These are phyloP conservation scores for Paraphoma chrysanthemicola DNA, from an alignment of 2,329 filamentous ascomycete genomes.

Conservation along the genomic window DNA sequence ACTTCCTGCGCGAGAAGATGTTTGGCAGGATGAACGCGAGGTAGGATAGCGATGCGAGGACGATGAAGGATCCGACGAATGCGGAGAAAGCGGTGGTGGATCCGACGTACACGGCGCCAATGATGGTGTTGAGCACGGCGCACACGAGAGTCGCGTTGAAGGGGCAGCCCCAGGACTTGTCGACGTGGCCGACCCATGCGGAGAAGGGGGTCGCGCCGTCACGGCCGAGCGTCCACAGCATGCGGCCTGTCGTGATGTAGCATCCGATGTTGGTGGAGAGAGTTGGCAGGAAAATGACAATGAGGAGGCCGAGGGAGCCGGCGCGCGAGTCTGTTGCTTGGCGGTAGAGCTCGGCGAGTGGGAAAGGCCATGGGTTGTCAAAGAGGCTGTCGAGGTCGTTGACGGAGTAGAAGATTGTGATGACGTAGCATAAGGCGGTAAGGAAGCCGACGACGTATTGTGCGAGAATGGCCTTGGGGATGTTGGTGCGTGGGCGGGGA, in stretches of 20 bases:
- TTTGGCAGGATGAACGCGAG: constrained; percentile 67
- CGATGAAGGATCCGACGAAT: constrained; percentile 67
- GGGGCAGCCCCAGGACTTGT: constrained; percentile 56
- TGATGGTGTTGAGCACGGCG: constrained; percentile 58
- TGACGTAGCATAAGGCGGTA: constrained; percentile 47
- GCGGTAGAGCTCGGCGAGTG: constrained; percentile 71
- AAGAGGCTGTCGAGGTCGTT: constrained; percentile 64
- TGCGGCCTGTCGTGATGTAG: constrained; percentile 68
- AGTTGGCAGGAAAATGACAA: constrained; percentile 62
- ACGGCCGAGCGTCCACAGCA: constrained; percentile 67
- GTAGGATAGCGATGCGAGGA: constrained; percentile 65
- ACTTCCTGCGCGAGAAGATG: constrained; percentile 45
- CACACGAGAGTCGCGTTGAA: constrained; percentile 63
- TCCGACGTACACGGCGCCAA: constrained; percentile 72
- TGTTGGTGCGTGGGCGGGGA: constrained; percentile 43
- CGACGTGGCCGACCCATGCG: constrained; percentile 56
- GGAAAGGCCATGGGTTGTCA: constrained; percentile 59
- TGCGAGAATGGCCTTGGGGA: constrained; percentile 50
- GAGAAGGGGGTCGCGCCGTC: constrained; percentile 65
- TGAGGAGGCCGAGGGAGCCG: constrained; percentile 53
- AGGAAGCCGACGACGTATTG: constrained; percentile 47
- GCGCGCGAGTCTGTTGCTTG: constrained; percentile 52
- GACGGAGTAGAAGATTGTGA: constrained; percentile 62
- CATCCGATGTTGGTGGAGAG: constrained; percentile 61
- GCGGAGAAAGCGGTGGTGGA: constrained; percentile 71